A percentile compares a stretch with the other conserved stretches of the same genome.
These are phyloP conservation scores for Rhodosporidiobolus odoratus DNA, from an alignment of 768 basidiomycete genomes.

Conservation along the genomic window DNA sequence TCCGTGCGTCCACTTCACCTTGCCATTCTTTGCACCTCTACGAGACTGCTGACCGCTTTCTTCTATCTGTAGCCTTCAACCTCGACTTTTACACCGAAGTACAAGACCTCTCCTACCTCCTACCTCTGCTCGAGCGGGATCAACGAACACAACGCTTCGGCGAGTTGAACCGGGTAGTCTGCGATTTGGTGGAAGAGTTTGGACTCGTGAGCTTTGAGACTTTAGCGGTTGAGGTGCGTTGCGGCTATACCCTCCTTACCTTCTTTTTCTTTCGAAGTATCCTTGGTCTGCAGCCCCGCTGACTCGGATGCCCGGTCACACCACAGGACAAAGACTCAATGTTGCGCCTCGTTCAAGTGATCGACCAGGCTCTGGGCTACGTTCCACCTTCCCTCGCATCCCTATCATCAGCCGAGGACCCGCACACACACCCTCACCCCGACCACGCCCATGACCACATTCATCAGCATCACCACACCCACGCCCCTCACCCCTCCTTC, in stretches of 20 bases:
- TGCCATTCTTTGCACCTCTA: no score
- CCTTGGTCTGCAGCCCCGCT: background rate
- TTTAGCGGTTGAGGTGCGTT: constrained; percentile 79
- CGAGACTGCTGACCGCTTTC: background rate
- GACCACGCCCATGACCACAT: constrained; percentile 46
- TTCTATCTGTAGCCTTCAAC: constrained; percentile 68
- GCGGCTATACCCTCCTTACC: no score
- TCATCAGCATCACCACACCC: constrained; percentile 46
- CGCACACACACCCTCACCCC: background rate
- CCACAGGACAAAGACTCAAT: constrained; percentile 92
- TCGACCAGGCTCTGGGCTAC: constrained; percentile 90
- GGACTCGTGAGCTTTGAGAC: constrained; percentile 93
- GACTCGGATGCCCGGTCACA: background rate
- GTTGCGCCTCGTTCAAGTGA: constrained; percentile 72
- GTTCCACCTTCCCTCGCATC: constrained; percentile 65
- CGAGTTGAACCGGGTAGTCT: constrained; percentile 79
- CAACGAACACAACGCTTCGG: constrained; percentile 63
- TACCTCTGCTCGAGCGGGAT: constrained; percentile 59
- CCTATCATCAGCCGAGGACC: constrained; percentile 30
- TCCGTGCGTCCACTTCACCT: constrained; percentile 67
- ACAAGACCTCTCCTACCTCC: constrained; percentile 84
- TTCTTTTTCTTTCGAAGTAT: background rate
- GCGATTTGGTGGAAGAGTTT: constrained; percentile 89
- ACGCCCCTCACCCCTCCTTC: constrained; percentile 30
- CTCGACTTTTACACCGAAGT: constrained; percentile 98